Percentiles rank a stretch among this genome's conserved stretches.
Conservation (phyloP, 73 alveolate species). For the Tetrahymena elliotti region DNA sequence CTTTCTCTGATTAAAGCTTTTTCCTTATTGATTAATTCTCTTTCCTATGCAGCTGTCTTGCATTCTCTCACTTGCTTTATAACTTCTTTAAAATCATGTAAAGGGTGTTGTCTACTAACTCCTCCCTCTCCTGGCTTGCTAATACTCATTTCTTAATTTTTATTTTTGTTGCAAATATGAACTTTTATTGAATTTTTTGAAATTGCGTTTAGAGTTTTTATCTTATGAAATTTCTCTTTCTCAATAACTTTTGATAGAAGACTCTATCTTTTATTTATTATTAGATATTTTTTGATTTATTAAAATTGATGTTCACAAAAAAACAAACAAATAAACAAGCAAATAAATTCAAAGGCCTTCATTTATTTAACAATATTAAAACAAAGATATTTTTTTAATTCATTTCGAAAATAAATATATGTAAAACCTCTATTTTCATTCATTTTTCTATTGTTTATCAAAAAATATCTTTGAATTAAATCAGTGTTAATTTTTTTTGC, state of each 20-base stretch:
- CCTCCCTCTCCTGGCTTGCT: not conserved
- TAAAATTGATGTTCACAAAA: not conserved
- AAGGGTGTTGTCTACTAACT: not conserved
- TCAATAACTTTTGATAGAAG: not conserved
- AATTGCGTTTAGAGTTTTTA: not conserved
- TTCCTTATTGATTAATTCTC: conserved; percentile 89
- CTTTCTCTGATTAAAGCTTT: conserved; percentile 97
- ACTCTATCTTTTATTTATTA: not conserved
- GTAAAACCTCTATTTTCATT: not conserved
- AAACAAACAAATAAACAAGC: not conserved
- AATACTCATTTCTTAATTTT: not conserved
- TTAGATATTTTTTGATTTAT: not conserved
- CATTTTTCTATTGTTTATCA: not conserved
- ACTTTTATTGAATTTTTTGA: not conserved
- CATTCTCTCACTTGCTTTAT: conserved; percentile 96
- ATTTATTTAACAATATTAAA: not conserved
- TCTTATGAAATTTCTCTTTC: not conserved
- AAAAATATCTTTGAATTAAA: not conserved
- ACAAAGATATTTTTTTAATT: not conserved
- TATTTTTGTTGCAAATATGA: not conserved
- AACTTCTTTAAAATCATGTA: conserved; percentile 85
- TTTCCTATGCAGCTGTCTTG: conserved; percentile 96
- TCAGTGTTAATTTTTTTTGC: not conserved
- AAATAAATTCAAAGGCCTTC: not conserved
- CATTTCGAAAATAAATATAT: too few relatives aligned